Percentiles rank a stretch among this genome's conserved stretches.
These are phyloP conservation scores for Pinus albicaulis DNA, from an alignment of 75 land plant genomes.

Conservation along the genomic window DNA sequence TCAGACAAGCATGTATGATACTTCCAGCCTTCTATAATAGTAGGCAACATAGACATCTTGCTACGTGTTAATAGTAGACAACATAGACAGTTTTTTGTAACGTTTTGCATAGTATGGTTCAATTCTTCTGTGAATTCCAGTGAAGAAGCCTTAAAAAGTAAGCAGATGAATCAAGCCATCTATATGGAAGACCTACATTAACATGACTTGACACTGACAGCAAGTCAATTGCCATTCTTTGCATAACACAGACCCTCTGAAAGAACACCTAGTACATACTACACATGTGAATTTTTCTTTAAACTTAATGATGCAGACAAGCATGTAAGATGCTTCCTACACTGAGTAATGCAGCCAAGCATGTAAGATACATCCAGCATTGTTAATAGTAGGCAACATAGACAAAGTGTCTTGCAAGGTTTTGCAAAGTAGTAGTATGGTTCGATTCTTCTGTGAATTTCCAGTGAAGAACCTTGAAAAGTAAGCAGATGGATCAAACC, in stretches of 20 bases:
- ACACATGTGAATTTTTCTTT: too few relatives aligned
- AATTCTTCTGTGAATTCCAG: not conserved
- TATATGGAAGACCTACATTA: not conserved
- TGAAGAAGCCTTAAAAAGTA: not conserved
- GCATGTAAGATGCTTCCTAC: constrained; percentile 47
- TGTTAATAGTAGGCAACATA: not conserved
- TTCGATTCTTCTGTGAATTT: not conserved
- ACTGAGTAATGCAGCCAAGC: constrained; percentile 60
- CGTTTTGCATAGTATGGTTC: not conserved
- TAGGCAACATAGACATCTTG: not conserved
- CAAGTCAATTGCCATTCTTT: too few relatives aligned
- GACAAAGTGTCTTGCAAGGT: not conserved
- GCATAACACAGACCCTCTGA: too few relatives aligned
- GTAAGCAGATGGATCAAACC: not conserved
- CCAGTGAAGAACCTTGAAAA: not conserved
- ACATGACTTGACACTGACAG: not conserved
- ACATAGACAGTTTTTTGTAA: not conserved
- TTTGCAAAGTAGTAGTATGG: not conserved
- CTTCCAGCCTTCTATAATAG: not conserved
- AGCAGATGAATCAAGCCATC: not conserved
- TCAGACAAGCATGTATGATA: constrained; percentile 40
- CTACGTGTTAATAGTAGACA: not conserved
- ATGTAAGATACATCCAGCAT: constrained; percentile 22
- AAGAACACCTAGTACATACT: too few relatives aligned
- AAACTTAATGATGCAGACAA: constrained; percentile 58